phyloP scores from a whole-genome alignment of 257 asterid species.

The Rauvolfia tetraphylla region DNA sequence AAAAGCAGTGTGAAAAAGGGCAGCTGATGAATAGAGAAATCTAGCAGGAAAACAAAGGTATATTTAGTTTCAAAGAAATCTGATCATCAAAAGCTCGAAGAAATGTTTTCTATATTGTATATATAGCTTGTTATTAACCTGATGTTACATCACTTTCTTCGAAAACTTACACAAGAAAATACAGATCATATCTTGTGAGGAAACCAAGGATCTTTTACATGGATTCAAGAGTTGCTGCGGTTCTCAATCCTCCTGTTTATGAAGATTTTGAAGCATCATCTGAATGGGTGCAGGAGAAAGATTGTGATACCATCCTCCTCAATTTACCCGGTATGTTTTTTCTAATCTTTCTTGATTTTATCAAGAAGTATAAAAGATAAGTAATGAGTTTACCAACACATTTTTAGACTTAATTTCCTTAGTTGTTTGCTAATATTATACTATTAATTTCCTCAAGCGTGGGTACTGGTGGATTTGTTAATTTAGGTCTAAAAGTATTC shows the following conservation, averaged over 20 bases:
- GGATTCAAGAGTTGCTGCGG: constrained; percentile 31
- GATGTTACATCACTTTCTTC: not conserved
- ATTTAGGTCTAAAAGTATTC: too few species aligned
- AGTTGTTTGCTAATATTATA: too few species aligned
- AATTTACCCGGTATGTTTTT: constrained; percentile 48
- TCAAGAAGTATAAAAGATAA: not conserved
- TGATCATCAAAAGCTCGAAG: not conserved
- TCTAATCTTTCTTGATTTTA: not conserved
- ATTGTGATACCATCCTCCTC: constrained; percentile 49
- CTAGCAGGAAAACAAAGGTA: constrained; percentile 4
- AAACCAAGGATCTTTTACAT: constrained; percentile 5
- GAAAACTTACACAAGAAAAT: not conserved
- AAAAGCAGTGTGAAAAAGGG: not conserved
- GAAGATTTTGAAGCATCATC: constrained; percentile 48
- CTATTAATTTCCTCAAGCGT: too few species aligned
- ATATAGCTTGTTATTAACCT: not conserved
- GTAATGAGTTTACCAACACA: not conserved
- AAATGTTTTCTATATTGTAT: not conserved
- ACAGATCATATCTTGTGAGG: not conserved
- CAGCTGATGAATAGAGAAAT: not conserved
- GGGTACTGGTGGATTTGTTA: too few species aligned
- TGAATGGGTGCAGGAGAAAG: constrained; percentile 47
- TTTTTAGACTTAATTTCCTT: too few species aligned
- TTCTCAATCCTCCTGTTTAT: constrained; percentile 13
- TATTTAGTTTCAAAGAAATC: constrained; percentile 2